Evolutionary conservation across 1,284 basidiomycete genomes (phyloP).

Genomic region (Hypsizygus ulmarius): DNA sequence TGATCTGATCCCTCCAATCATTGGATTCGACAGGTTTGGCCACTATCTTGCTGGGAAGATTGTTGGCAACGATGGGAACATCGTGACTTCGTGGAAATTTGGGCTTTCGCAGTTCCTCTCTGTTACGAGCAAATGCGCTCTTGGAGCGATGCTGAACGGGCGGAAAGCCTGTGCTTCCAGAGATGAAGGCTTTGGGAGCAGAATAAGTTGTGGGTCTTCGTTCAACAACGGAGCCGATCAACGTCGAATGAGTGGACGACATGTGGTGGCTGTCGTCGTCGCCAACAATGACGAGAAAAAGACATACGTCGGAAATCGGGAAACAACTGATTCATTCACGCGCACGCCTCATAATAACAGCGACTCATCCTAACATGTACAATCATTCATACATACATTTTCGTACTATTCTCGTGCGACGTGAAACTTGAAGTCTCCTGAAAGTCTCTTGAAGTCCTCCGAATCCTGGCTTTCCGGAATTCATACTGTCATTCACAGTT

Average conservation of each 20-base stretch:
- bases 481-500: slow-evolving; percentile 37
- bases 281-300: background rate
- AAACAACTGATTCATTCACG: too few species aligned
- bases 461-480: too few species aligned
- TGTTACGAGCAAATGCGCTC: slow-evolving; percentile 57
- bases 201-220: slow-evolving; percentile 39
- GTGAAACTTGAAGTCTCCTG: too few species aligned
- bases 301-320: background rate
- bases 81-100: slow-evolving; percentile 19
- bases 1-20: slow-evolving; percentile 46
- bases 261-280: slow-evolving; percentile 11
- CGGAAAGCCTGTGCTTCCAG: slow-evolving; percentile 53
- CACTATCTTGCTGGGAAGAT: background rate
- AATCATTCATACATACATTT: too few species aligned
- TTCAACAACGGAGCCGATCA: slow-evolving; percentile 61
- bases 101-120: slow-evolving; percentile 35
- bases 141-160: slow-evolving; percentile 58
- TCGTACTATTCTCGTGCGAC: too few species aligned
- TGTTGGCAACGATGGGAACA: slow-evolving; percentile 26
- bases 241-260: slow-evolving; percentile 22
- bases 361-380: too few species aligned
- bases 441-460: too few species aligned
- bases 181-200: slow-evolving; percentile 29
- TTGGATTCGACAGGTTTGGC: slow-evolving; percentile 17
- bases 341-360: too few species aligned